phyloP scores from a whole-genome alignment of 257 asterid genomes.

The Jacaranda mimosifolia region DNA sequence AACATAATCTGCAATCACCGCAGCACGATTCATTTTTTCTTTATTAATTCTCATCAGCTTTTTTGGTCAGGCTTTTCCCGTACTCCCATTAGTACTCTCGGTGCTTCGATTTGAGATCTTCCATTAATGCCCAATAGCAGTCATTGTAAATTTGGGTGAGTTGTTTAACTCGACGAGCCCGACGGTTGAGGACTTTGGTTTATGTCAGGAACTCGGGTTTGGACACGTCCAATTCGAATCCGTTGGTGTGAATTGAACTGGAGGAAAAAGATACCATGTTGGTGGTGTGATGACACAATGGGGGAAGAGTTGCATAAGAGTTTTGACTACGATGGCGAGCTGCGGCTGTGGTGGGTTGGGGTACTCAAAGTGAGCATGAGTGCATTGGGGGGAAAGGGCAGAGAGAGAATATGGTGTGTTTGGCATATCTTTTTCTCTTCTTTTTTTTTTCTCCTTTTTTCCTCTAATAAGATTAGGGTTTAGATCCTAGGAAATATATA shows the following conservation, averaged over 20 bases:
- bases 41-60: slow-evolving; percentile 39
- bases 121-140: slow-evolving; percentile 64
- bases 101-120: slow-evolving; percentile 55
- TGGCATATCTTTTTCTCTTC: too few species aligned
- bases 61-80: slow-evolving; percentile 64
- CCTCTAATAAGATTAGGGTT: too few species aligned
- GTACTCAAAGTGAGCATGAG: too few species aligned
- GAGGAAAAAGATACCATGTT: slow-evolving; percentile 7
- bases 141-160: slow-evolving; percentile 57
- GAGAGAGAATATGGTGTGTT: too few species aligned
- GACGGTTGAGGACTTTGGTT: slow-evolving; percentile 50
- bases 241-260: slow-evolving; percentile 44
- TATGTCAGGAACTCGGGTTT: slow-evolving; percentile 52
- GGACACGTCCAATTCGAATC: slow-evolving; percentile 48
- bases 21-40: slow-evolving; percentile 24
- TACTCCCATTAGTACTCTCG: slow-evolving; percentile 63
- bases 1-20: slow-evolving; percentile 18
- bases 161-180: slow-evolving; percentile 51
- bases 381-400: too few species aligned
- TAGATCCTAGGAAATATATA: too few species aligned
- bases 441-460: too few species aligned
- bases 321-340: too few species aligned
- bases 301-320: too few species aligned
- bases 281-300: too few species aligned
- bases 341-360: neutral